Percentiles rank a stretch among this genome's conserved stretches.
Evolutionary conservation across 139 green algal species (phyloP).

Genomic region (Spirogloea muscicola): DNA sequence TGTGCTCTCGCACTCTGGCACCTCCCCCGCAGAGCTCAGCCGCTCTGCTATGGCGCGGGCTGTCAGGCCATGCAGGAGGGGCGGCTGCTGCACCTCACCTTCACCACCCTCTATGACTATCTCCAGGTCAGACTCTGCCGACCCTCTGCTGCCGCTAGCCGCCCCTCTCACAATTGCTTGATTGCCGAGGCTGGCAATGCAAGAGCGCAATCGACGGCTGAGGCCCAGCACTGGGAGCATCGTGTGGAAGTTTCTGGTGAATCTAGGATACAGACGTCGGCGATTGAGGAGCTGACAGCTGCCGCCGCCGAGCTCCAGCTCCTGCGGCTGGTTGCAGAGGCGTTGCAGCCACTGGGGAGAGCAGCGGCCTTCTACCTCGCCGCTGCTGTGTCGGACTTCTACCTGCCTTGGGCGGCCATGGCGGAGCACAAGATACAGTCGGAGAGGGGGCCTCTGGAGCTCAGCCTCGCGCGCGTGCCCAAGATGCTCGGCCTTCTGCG

Average conservation of each 20-base stretch:
- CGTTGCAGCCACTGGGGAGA: conserved; percentile 50
- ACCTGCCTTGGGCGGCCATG: conserved; percentile 84
- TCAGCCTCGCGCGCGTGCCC: conserved; percentile 67
- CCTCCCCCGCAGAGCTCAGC: neutral
- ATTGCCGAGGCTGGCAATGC: neutral
- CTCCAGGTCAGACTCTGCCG: conserved; percentile 61
- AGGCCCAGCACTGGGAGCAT: neutral
- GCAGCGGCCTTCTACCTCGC: conserved; percentile 86
- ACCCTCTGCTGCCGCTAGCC: too few relatives aligned
- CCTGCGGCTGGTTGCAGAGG: conserved; percentile 57
- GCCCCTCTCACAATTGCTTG: neutral
- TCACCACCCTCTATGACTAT: conserved; percentile 95
- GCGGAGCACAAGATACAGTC: conserved; percentile 98
- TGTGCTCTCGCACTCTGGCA: neutral
- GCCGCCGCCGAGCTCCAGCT: conserved; percentile 3
- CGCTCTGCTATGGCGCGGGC: neutral
- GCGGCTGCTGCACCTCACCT: conserved; percentile 70
- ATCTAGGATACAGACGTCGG: neutral
- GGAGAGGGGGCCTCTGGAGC: conserved; percentile 54
- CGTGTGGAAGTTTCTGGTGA: neutral
- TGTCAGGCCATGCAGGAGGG: conserved; percentile 29
- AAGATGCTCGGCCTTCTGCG: conserved; percentile 87
- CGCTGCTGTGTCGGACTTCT: conserved; percentile 96
- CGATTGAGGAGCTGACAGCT: neutral
- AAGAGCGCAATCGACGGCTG: neutral